Percentiles rank a stretch among this genome's conserved stretches.
Evolutionary conservation across 2,329 filamentous ascomycete genomes (phyloP).

Genomic region (Pestalotiopsis sp.): DNA sequence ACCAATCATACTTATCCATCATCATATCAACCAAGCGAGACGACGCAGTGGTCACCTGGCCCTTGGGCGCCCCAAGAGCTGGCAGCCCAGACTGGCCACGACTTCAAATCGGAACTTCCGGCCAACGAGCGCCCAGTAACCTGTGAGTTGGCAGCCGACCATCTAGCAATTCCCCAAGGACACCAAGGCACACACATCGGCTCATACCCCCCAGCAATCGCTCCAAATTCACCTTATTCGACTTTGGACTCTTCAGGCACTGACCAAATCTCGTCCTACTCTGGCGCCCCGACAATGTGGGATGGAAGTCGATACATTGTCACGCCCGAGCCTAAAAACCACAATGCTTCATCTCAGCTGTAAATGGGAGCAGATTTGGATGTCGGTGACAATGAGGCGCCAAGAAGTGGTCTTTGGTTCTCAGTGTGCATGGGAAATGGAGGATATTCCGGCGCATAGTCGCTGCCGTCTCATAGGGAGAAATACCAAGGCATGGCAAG

Average conservation of each 20-base stretch:
- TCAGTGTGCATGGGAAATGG: no score
- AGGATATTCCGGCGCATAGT: no score
- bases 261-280: background rate
- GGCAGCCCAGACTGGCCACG: background rate
- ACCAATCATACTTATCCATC: background rate
- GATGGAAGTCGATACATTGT: background rate
- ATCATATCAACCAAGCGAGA: background rate
- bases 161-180: background rate
- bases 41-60: background rate
- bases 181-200: background rate
- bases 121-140: conserved; percentile 10
- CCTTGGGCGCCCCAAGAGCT: background rate
- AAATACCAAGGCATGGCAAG: background rate
- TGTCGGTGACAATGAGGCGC: no score
- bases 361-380: no score
- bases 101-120: conserved; percentile 16
- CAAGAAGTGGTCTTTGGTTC: no score
- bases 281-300: conserved; percentile 6
- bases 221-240: conserved; percentile 8
- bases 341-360: background rate
- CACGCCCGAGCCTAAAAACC: background rate
- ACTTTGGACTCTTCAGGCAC: background rate
- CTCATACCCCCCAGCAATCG: conserved; percentile 5
- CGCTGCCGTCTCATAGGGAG: no score
- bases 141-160: background rate